Conservation (phyloP, 225 moss, liverwort and hornwort genomes). For the Neckera pumila region DNA sequence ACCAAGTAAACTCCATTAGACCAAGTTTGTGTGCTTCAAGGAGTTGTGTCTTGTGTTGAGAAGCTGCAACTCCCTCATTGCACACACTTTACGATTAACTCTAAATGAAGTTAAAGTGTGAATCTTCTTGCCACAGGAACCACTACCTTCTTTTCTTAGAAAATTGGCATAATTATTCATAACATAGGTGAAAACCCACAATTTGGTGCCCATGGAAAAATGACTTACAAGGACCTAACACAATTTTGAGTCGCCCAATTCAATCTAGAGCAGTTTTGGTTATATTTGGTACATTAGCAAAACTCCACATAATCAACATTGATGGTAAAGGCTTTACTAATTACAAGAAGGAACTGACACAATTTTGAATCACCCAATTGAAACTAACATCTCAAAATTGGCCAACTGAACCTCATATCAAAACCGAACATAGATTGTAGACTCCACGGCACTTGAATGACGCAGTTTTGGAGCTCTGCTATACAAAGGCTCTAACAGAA, state of each 20-base stretch:
- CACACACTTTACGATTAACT: too few relatives aligned
- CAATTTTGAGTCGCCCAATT: background rate
- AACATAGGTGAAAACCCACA: background rate
- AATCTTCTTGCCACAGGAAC: too few relatives aligned
- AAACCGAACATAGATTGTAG: background rate
- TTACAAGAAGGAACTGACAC: background rate
- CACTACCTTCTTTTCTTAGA: background rate
- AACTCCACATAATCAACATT: background rate
- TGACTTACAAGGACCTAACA: background rate
- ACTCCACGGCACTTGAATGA: background rate
- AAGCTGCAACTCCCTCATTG: too few relatives aligned
- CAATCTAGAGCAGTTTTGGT: background rate
- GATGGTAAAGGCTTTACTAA: background rate
- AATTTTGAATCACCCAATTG: background rate
- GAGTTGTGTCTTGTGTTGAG: background rate
- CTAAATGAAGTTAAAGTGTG: too few relatives aligned
- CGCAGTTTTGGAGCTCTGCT: background rate
- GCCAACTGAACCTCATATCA: background rate
- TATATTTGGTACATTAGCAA: background rate
- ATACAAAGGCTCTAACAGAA: background rate
- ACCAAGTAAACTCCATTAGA: too few relatives aligned
- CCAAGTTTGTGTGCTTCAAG: too few relatives aligned
- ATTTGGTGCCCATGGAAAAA: background rate
- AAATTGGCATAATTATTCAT: background rate
- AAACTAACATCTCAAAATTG: background rate